These are phyloP conservation scores for Cyberlindnera americana DNA, from an alignment of 805 yeast genomes.

Conservation along the genomic window DNA sequence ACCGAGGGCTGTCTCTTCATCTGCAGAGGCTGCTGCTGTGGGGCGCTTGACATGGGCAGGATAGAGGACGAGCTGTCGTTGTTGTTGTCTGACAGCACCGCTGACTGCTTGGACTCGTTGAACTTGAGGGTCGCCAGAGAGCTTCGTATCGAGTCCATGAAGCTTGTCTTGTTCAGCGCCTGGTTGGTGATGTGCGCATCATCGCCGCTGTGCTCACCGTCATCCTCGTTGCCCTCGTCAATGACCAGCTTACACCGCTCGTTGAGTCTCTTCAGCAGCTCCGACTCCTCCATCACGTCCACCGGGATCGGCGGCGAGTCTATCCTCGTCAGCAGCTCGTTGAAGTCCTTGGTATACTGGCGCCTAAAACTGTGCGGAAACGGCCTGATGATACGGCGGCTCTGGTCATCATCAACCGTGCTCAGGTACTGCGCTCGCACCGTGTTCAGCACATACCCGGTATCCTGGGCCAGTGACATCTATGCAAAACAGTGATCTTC, in stretches of 20 bases:
- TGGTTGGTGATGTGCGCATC: neutral
- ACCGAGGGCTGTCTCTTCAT: conserved; percentile 8
- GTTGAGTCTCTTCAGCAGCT: conserved; percentile 10
- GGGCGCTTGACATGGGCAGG: neutral
- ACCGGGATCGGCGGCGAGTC: conserved; percentile 32
- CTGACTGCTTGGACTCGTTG: neutral
- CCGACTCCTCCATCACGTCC: conserved; percentile 24
- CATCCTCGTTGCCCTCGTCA: conserved; percentile 13
- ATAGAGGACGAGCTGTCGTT: neutral
- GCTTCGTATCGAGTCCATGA: conserved; percentile 14
- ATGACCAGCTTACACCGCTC: conserved; percentile 9
- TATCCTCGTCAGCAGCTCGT: conserved; percentile 14
- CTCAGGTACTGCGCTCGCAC: conserved; percentile 23
- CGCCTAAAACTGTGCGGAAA: conserved; percentile 5
- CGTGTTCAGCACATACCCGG: conserved; percentile 16
- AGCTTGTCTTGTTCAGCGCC: conserved; percentile 3
- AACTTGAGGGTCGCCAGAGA: conserved; percentile 16
- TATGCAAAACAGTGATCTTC: neutral
- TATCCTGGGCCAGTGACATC: conserved; percentile 21
- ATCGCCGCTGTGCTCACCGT: neutral
- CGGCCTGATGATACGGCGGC: conserved; percentile 24
- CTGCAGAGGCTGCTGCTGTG: neutral
- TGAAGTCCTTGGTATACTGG: conserved; percentile 9
- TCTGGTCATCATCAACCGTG: conserved; percentile 23
- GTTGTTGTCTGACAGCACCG: neutral